A percentile compares a stretch with the other conserved stretches of the same genome.
These are phyloP conservation scores for Samsoniella hepiali DNA, from an alignment of 2,329 filamentous ascomycete species.

Conservation along the genomic window DNA sequence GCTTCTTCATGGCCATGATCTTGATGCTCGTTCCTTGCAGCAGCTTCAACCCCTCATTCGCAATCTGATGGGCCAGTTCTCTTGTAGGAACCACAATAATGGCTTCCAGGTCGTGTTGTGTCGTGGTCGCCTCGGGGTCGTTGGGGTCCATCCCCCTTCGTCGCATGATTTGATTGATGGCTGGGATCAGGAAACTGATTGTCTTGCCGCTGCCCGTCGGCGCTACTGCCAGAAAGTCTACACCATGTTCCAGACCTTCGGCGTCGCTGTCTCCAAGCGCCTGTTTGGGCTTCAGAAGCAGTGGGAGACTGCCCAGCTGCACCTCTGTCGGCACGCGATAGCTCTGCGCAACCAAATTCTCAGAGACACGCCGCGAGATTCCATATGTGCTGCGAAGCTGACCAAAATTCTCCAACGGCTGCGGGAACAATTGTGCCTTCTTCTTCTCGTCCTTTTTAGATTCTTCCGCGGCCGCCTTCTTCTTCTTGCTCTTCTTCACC, in stretches of 20 bases:
- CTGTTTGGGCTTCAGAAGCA: constrained; percentile 61
- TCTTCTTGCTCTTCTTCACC: constrained; percentile 48
- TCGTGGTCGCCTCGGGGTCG: constrained; percentile 34
- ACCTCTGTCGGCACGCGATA: constrained; percentile 91
- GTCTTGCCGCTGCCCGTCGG: constrained; percentile 98
- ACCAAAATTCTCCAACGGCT: constrained; percentile 73
- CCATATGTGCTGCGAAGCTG: constrained; percentile 68
- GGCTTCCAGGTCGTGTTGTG: constrained; percentile 54
- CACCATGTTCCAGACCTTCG: constrained; percentile 34
- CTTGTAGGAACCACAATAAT: constrained; percentile 76
- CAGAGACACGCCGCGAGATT: constrained; percentile 69
- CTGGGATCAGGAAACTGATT: constrained; percentile 83
- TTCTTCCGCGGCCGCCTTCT: constrained; percentile 43
- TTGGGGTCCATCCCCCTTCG: constrained; percentile 45
- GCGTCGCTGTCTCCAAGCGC: constrained; percentile 41
- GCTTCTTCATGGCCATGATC: constrained; percentile 79
- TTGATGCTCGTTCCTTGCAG: constrained; percentile 71
- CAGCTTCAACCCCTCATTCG: constrained; percentile 82
- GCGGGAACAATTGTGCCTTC: constrained; percentile 67
- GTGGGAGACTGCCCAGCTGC: constrained; percentile 79
- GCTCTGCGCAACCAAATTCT: constrained; percentile 79
- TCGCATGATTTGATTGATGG: constrained; percentile 71
- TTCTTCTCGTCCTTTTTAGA: constrained; percentile 54
- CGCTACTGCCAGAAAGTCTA: constrained; percentile 84
- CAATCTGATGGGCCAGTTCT: constrained; percentile 75